Evolutionary conservation across 805 yeast species (phyloP).

Genomic region (Lachancea dasiensis): DNA sequence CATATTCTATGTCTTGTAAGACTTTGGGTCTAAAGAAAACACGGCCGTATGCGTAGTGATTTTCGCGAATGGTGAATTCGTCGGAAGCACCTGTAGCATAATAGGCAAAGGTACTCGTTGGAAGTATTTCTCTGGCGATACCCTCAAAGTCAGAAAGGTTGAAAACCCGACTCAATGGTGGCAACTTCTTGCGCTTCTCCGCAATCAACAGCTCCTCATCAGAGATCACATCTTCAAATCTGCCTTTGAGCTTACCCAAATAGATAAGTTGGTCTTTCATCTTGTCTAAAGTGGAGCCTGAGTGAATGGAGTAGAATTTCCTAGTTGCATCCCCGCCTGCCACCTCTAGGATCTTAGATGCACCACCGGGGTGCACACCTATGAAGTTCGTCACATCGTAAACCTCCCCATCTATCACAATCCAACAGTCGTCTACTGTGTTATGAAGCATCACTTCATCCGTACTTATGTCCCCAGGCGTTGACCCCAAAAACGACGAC

Average conservation of each 20-base stretch:
- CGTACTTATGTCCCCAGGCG: slow-evolving; percentile 12
- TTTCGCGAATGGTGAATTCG: slow-evolving; percentile 40
- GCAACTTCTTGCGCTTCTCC: slow-evolving; percentile 18
- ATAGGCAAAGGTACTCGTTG: slow-evolving; percentile 37
- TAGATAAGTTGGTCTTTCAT: slow-evolving; percentile 14
- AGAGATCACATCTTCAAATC: slow-evolving; percentile 10
- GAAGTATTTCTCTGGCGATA: slow-evolving; percentile 34
- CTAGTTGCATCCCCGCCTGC: slow-evolving; percentile 82
- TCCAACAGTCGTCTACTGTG: slow-evolving; percentile 67
- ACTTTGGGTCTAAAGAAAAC: slow-evolving; percentile 44
- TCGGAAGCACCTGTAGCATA: slow-evolving; percentile 47
- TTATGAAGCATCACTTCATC: slow-evolving; percentile 46
- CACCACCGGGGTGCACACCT: slow-evolving; percentile 85
- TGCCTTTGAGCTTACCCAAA: slow-evolving; percentile 16
- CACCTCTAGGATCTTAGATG: slow-evolving; percentile 60
- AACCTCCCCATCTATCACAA: slow-evolving; percentile 66
- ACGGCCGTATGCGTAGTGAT: slow-evolving; percentile 37
- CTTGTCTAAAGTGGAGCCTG: slow-evolving; percentile 18
- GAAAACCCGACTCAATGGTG: slow-evolving; percentile 31
- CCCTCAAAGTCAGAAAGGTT: slow-evolving; percentile 38
- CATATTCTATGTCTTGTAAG: slow-evolving; percentile 30
- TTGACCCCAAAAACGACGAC: slow-evolving; percentile 7
- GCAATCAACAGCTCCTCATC: slow-evolving; percentile 17
- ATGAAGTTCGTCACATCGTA: slow-evolving; percentile 78
- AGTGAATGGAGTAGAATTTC: slow-evolving; percentile 34